phyloP scores from a whole-genome alignment of 352 stramenopile species.

The Phytophthora idaei region DNA sequence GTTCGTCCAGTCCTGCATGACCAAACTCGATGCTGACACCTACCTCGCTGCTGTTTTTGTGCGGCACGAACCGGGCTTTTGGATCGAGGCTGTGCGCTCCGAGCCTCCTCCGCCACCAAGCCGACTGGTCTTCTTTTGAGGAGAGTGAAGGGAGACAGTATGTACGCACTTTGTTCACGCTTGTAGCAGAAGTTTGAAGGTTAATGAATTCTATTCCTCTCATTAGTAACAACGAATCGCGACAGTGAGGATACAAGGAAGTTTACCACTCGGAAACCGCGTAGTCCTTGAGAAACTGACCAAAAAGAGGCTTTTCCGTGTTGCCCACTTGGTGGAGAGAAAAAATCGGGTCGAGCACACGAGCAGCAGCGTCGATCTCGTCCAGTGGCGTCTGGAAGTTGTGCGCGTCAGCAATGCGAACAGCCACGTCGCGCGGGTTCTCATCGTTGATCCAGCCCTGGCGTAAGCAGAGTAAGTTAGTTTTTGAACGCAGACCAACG shows the following conservation, averaged over 20 bases:
- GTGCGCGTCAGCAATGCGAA: conserved; percentile 89
- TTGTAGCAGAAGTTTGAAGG: conserved; percentile 4
- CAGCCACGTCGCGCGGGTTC: conserved; percentile 92
- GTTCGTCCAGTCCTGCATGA: conserved; percentile 46
- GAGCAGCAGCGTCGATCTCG: conserved; percentile 93
- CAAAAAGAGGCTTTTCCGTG: conserved; percentile 48
- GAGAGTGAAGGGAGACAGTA: not conserved
- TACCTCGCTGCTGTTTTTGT: conserved; percentile 25
- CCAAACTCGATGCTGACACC: conserved; percentile 14
- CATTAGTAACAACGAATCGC: conserved; percentile 1
- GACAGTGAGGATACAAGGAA: not conserved
- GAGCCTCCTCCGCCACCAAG: conserved; percentile 3
- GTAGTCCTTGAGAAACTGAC: conserved; percentile 84
- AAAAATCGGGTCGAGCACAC: conserved; percentile 95
- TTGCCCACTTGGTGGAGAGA: conserved; percentile 58
- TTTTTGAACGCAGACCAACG: not conserved
- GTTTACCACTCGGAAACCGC: conserved; percentile 67
- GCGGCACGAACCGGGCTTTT: conserved; percentile 20
- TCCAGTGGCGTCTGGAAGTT: conserved; percentile 97
- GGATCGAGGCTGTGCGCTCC: conserved; percentile 10
- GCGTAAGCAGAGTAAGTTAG: not conserved
- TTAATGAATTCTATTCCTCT: conserved; percentile 21
- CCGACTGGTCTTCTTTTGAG: conserved; percentile 15
- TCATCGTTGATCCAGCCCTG: conserved; percentile 96
- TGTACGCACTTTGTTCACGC: not conserved